Base-by-base conservation (phyloP, 2,329 filamentous ascomycete genomes). In the Chaetoscypha palmicola region DNA sequence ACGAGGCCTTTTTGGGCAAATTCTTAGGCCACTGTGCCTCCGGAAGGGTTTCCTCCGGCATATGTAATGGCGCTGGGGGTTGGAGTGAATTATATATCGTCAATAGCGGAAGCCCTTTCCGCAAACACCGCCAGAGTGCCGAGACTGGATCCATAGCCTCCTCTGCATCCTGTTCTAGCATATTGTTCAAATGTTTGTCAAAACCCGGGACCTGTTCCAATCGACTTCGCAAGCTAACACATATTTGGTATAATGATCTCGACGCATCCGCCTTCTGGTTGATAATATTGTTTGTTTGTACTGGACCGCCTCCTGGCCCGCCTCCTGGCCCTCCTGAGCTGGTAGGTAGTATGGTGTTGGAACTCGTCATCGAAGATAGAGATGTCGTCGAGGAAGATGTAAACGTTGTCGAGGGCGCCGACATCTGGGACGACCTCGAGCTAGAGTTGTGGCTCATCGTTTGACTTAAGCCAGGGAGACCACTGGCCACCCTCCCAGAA, bases 181-280 rank as follows among this genome's bases (percentile, higher is more conserved):
- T 81, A 57, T 89, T 76, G 41, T 77, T 71, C 57, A 95, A 68
- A 62, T 84, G 83, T 14, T 73, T 71, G 50, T 88, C 81, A 62
- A 97, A 96, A 46, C 79, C 84, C 3, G 89, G 89, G 7, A 97
- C 89, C 53, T 84, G 83, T 44, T 81, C 75, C 49, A 98, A 71
- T 51, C 92, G 81, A 67, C 83, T 81, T 62, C 86, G 87, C 49
- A 97, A 72, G 42, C 83, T 81, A 54, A 94, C 76, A 64, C 92
- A 97, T 64, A 94, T 95, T 66, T 97, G 91, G 66, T 95, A 98
- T 19, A 98, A 78, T 9, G 90, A 96, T 47, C 83, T 77, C 44
- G 86, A 87, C 53, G 92, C 90, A 64, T 95, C 90, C 63, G 90
- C 92, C 63, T 87, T 86, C 66, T 91, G 86, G 68, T 98, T 98